Percentiles rank a stretch among this genome's conserved stretches.
These are phyloP conservation scores for Phyllosticta capitalensis DNA, from an alignment of 2,329 filamentous ascomycete genomes.

Conservation along the genomic window DNA sequence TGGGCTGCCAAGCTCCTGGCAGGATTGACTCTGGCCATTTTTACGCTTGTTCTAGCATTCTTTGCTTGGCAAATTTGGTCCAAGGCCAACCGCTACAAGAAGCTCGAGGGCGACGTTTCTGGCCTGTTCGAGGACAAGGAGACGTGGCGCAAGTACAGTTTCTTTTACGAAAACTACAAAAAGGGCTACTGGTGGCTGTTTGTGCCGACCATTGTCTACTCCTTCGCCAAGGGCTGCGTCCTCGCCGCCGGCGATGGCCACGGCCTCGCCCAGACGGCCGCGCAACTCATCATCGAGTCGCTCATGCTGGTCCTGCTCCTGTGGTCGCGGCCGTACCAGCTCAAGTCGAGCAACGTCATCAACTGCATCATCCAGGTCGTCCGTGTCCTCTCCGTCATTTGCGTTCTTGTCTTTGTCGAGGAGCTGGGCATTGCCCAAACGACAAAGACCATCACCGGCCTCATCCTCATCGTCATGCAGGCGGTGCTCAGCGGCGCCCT, in stretches of 20 bases:
- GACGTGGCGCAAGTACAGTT: conserved; percentile 87
- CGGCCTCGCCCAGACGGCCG: conserved; percentile 69
- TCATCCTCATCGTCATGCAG: conserved; percentile 90
- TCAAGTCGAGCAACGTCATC: conserved; percentile 81
- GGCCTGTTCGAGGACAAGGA: conserved; percentile 80
- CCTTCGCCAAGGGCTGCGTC: conserved; percentile 78
- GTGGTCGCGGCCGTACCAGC: conserved; percentile 79
- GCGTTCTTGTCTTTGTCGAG: conserved; percentile 88
- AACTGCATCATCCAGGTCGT: conserved; percentile 88
- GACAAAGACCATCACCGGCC: conserved; percentile 85
- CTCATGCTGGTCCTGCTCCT: conserved; percentile 70
- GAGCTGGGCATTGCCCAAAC: conserved; percentile 83
- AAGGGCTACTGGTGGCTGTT: conserved; percentile 97
- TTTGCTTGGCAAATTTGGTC: conserved; percentile 78
- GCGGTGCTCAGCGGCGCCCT: conserved; percentile 71
- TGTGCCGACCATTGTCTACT: conserved; percentile 78
- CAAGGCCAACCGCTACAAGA: conserved; percentile 65
- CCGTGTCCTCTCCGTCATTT: conserved; percentile 76
- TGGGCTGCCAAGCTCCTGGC: conserved; percentile 85
- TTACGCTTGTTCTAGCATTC: conserved; percentile 71
- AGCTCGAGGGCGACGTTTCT: conserved; percentile 60
- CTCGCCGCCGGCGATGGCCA: conserved; percentile 80
- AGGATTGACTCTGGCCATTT: conserved; percentile 67
- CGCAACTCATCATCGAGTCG: conserved; percentile 71
- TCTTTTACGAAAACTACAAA: conserved; percentile 96